Base-by-base conservation (phyloP, 768 basidiomycete genomes). In the Russula griseocarnosa region DNA sequence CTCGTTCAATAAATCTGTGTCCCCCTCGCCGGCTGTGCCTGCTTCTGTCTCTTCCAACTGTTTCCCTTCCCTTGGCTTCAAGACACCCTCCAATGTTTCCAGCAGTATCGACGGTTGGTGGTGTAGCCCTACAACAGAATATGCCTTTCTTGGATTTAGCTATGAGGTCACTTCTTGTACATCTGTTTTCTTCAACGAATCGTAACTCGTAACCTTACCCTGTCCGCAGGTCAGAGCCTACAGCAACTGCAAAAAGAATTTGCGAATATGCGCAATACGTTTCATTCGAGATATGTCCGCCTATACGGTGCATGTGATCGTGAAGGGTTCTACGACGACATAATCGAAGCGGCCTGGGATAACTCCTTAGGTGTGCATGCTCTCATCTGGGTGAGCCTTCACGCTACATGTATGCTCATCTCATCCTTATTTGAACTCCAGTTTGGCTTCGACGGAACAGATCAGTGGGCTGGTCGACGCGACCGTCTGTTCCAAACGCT, bases 141-240 rank as follows among this genome's bases (percentile, higher is more conserved):
- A 88, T 68, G 89, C 82, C 0, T 91, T 91, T 71, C 74, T 90
- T 55, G 89, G 88, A 0, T 86, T 91, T 73, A 86, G 86, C 71
- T 91, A 91, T 67, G 88, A 88, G 69, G 78, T 90, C 26, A 82
- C 84, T 47, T 78, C 75, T 13, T 89, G 87, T 86, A 67, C 55
- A 82, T 73, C 32, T 40, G 18, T 34, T 57, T 1, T 5, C 46
- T 40, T 20, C 8, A 18, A 14, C 7, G 18, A 49, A 11, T 51
- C 18, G 20, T 24, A 22, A 22, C 24, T 7, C 16, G 32, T 56
- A 44, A n/a, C 49, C 54, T 71, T 58, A 69, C 22, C 46, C 2
- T 22, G 36, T 67, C 34, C 20, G 14, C 55, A 88, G 87, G 88
- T 65, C 87, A 87, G 73, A 85, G 81, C 69, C 63, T 75, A 11